Base-by-base conservation (phyloP, 192 early-diverging fungal species). In the Chytriomyces confervae region DNA sequence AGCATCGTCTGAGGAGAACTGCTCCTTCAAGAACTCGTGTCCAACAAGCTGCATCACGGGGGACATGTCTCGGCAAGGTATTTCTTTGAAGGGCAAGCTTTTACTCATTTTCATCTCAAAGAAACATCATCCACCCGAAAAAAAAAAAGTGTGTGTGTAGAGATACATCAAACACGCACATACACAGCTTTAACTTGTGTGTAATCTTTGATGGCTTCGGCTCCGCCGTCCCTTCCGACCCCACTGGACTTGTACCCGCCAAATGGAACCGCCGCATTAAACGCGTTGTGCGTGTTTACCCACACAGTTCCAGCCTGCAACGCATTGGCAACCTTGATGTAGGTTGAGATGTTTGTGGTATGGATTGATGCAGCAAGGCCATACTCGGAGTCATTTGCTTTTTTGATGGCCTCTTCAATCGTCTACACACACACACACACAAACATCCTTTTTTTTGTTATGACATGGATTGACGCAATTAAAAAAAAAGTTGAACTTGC, bases 291-390 rank as follows among this genome's bases (percentile, higher is more conserved):
- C 9, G 61, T 29, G 45, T 75, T 75, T 11, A 63, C 45, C 72
- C 72, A 75, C 7, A 63, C 62, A 29, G 60, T 75, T 23, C 72
- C 72, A 0, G 60, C 72, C 46, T 75, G 16, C 9, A 75, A 44
- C 10, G 72, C 72, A 46, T 63, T 61, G 16, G 61, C 61, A 18
- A 63, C n/a, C 45, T 45, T 61, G 27, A 61, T 23, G 24, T 23
- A 16, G 2, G 53, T 61, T 8, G n/a, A 46, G 50, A 70, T 24
- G 36, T 75, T 20, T 46, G 88, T 86, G 76, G 92, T 93, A 79
- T 86, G 93, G 78, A 96, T 92, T 81, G 93, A 95, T 6, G 91
- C 93, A 0, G 95, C 92, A 66, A 97, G 83, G 0, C 95, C 95
- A 18, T 90, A 91, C 5, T 70, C 64, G 18, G 91, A 89, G 68